Evolutionary conservation across 108 stramenopile genomes (phyloP), one percentile per base, ranked within the genome.

Genomic region (Chaetoceros muelleri): DNA sequence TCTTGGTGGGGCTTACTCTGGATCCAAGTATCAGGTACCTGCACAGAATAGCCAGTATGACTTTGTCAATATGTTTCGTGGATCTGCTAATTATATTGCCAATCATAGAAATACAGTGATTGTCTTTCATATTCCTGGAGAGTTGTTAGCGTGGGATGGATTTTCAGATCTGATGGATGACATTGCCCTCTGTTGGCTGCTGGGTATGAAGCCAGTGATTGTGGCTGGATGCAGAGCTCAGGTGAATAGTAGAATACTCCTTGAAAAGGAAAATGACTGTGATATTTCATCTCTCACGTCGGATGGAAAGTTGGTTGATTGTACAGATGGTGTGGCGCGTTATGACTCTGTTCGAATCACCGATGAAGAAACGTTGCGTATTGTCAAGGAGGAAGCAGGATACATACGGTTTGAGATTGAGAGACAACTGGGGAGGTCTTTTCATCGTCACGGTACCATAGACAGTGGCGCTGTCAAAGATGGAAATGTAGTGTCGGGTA

Each of bases 381-480:
- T 95, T 30, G 85, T 93, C 20, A 94, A 95, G 62, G 96, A 94
- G 69, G 94, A 94, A 57, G 90, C 94, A 7, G 96, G 96, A 26
- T 90, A 80, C 58, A 93, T 94, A n/a, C 69, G 96, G 52, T 92
- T 94, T 69, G 94, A 95, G 63, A 91, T 97, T 51, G 96, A 97
- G 60, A 65, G 92, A 29, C 79, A 89, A 46, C 63, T 97, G 51
- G 93, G 90, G 18, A 67, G 85, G 49, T 71, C 82, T 49, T 52
- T 92, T 34, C 69, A 79, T 48, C 46, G 74, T 53, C 81, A 87
- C 58, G 84, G 86, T 2, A 63, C 65, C 13, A 31, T 67, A 21
- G 57, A 61, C 2, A 19, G n/a, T 10, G 49, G 54, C 13, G 34
- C 21, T 28, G 28, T 30, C 27, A 73, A 67, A 53, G 74, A 79